Evolutionary conservation across 352 stramenopile species (phyloP).

Genomic region (Pilasporangium apinafurcum): DNA sequence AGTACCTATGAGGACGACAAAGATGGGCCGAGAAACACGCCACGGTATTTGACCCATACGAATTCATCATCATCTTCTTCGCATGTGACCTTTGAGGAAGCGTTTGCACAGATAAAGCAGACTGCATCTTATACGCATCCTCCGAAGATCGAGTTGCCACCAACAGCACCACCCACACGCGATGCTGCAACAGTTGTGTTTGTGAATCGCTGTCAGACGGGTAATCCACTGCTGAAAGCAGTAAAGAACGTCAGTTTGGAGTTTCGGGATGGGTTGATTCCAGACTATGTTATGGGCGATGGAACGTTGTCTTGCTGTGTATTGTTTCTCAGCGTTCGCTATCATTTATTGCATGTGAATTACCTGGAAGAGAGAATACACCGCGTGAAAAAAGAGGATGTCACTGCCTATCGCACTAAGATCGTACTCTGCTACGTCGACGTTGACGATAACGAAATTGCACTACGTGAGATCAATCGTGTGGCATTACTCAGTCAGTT

Average conservation of each 20-base stretch:
- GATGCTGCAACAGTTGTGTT: constrained; percentile 57
- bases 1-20: not conserved
- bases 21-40: constrained; percentile 6
- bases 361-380: constrained; percentile 91
- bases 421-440: constrained; percentile 95
- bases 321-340: constrained; percentile 88
- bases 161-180: not conserved
- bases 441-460: constrained; percentile 91
- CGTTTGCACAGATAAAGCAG: constrained; percentile 49
- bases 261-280: constrained; percentile 87
- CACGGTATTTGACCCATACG: constrained; percentile 32
- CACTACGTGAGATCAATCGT: constrained; percentile 91
- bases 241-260: constrained; percentile 92
- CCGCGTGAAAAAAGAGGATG: constrained; percentile 79
- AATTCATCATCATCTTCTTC: constrained; percentile 6
- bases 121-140: constrained; percentile 59
- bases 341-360: constrained; percentile 81
- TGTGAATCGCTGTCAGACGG: constrained; percentile 85
- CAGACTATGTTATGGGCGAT: constrained; percentile 93
- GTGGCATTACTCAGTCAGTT: constrained; percentile 88
- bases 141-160: constrained; percentile 9
- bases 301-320: constrained; percentile 87
- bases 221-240: constrained; percentile 91
- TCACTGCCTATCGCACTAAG: constrained; percentile 74
- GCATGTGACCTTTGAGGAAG: constrained; percentile 42